Base-by-base conservation (phyloP, 805 yeast species). In the Clavispora asparagi region DNA sequence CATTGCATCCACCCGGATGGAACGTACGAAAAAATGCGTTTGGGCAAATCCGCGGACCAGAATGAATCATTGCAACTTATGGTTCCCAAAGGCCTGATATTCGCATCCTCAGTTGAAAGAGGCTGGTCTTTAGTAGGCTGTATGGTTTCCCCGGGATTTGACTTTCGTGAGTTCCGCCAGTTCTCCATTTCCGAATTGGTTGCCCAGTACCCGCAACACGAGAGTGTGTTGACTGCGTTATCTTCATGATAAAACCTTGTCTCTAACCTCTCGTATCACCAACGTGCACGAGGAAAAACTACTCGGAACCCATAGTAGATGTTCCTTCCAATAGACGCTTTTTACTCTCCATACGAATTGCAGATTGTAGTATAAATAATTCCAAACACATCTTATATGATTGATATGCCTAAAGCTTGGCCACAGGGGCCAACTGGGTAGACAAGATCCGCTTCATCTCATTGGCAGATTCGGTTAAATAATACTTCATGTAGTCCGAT, bases 381-480 rank as follows among this genome's bases (percentile, higher is more conserved):
- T 27, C 11, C 29, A 27, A 27, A 27, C 31, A 29, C 7, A 29
- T 29, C 11, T 29, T 29, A 10, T 3, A 29, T 13, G n/a, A 29
- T 29, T 11, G 12, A 29, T 29, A 29, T 3, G 9, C 17, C 28
- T 60, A 72, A 47, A 71, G 67, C 58, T 72, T 71, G 36, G 76
- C 64, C 59, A 70, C 67, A 39, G 67, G 56, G 16, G 66, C 50
- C 51, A 69, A 62, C 12, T 67, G 70, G 39, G 58, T 55, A 11
- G 65, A 53, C 56, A 91, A 79, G 25, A 85, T 73, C 43, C 79
- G 85, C 55, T 76, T 85, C 67, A 92, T 71, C 67, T 92, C 96
- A 56, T 83, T 83, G 28, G 96, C 95, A 38, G 94, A 81, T 55
- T 83, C 80, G 41, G 81, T 77, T 57, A 92, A 73, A 63, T 82